These are phyloP conservation scores for Alternaria arbusti DNA, from an alignment of 2,329 filamentous ascomycete genomes.

Conservation along the genomic window DNA sequence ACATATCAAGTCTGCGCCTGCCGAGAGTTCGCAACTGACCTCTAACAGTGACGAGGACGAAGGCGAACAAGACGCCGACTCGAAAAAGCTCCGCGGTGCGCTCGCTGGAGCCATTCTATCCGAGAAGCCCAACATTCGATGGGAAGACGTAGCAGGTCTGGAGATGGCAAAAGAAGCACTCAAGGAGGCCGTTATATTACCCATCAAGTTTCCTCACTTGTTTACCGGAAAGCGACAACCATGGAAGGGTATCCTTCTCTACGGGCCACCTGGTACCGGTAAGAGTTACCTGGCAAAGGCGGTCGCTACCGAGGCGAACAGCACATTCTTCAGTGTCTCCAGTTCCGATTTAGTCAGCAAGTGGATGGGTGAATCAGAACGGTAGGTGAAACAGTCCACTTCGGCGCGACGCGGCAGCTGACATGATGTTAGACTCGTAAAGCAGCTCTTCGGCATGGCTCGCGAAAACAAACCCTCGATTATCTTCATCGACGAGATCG, in stretches of 20 bases:
- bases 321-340: slow-evolving; percentile 98
- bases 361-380: slow-evolving; percentile 99
- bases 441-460: slow-evolving; percentile 96
- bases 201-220: slow-evolving; percentile 96
- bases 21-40: slow-evolving; percentile 3
- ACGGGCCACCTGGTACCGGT: slow-evolving; percentile 94
- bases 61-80: slow-evolving; percentile 80
- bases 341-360: slow-evolving; percentile 97
- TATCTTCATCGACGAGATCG: slow-evolving; percentile 98
- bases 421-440: slow-evolving; percentile 73
- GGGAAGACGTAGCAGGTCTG: slow-evolving; percentile 96
- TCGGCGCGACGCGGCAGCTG: slow-evolving; percentile 3
- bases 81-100: slow-evolving; percentile 91
- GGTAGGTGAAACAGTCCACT: slow-evolving; percentile 59
- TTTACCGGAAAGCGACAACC: slow-evolving; percentile 96
- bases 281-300: slow-evolving; percentile 98
- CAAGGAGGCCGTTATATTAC: slow-evolving; percentile 96
- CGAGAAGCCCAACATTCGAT: slow-evolving; percentile 94
- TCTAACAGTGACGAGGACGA: slow-evolving; percentile 63
- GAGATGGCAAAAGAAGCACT: slow-evolving; percentile 94
- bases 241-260: slow-evolving; percentile 97
- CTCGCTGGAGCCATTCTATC: slow-evolving; percentile 90
- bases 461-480: slow-evolving; percentile 98
- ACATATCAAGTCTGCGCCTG: slow-evolving; percentile 21
- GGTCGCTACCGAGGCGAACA: slow-evolving; percentile 97